Conservation (phyloP, 495 filamentous ascomycete genomes). For the Durotheca rogersii region DNA sequence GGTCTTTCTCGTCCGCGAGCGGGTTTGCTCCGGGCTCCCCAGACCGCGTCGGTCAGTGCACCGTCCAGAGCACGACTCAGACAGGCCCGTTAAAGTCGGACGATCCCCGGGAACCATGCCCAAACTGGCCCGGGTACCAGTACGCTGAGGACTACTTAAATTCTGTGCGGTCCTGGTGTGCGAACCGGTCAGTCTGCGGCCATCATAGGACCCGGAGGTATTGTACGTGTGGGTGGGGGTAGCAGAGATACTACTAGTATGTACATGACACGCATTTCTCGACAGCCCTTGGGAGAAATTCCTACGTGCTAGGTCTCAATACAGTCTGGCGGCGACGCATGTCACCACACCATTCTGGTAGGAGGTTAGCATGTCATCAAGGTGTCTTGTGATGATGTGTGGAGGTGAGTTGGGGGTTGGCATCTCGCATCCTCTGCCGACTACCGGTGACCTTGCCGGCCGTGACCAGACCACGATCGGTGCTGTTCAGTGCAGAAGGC, state of each 20-base stretch:
- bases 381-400: conserved; percentile 15
- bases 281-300: conserved; percentile 19
- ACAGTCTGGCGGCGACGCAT: conserved; percentile 26
- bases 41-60: not conserved
- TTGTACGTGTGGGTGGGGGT: conserved; percentile 22
- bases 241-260: no score
- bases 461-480: no score
- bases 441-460: conserved; percentile 8
- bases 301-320: conserved; percentile 22
- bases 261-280: conserved; percentile 11
- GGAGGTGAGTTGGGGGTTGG: not conserved
- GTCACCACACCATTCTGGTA: conserved; percentile 29
- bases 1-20: not conserved
- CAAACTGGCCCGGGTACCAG: conserved; percentile 8
- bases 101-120: not conserved
- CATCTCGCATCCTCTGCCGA: conserved; percentile 10
- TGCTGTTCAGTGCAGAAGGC: conserved; percentile 13
- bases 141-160: no score
- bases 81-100: not conserved
- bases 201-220: conserved; percentile 20
- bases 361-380: conserved; percentile 14
- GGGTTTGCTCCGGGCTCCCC: not conserved
- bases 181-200: conserved; percentile 10
- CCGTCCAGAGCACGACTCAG: not conserved
- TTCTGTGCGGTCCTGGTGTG: conserved; percentile 13